Conservation (phyloP, 1,284 basidiomycete species). For the Trametes versicolor region DNA sequence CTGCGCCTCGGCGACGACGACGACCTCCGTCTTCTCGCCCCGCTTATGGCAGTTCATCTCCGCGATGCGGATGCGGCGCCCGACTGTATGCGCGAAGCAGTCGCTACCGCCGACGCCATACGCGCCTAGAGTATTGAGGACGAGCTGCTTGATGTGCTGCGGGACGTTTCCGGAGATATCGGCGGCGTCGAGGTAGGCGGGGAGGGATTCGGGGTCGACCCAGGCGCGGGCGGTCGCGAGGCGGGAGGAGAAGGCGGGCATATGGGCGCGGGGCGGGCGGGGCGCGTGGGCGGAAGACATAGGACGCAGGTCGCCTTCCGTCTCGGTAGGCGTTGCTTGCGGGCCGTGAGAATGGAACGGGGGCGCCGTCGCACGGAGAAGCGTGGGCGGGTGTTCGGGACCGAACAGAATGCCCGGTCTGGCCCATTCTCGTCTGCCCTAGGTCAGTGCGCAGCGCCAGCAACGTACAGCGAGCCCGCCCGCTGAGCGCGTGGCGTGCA, state of each 20-base stretch:
- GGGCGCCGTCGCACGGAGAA: slow-evolving; percentile 1
- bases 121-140: slow-evolving; percentile 68
- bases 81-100: slow-evolving; percentile 67
- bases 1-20: slow-evolving; percentile 65
- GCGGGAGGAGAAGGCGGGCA: slow-evolving; percentile 34
- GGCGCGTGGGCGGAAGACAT: neutral
- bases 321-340: neutral
- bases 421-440: neutral
- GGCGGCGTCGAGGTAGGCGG: slow-evolving; percentile 59
- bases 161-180: slow-evolving; percentile 69
- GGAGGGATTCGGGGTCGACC: slow-evolving; percentile 70
- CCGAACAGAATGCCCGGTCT: neutral
- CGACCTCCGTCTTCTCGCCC: slow-evolving; percentile 61
- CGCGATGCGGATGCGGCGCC: slow-evolving; percentile 65
- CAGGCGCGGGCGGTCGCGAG: slow-evolving; percentile 52
- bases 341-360: neutral
- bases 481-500: no score
- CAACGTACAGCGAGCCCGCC: no score
- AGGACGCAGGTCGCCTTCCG: neutral
- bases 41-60: slow-evolving; percentile 61
- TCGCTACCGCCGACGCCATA: slow-evolving; percentile 72
- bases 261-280: slow-evolving; percentile 10
- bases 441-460: no score
- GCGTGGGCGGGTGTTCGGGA: neutral
- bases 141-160: slow-evolving; percentile 67